A percentile compares a stretch with the other conserved stretches of the same genome.
Conservation (phyloP, 169 alveolate species). For the Plasmodium reichenowi region DNA sequence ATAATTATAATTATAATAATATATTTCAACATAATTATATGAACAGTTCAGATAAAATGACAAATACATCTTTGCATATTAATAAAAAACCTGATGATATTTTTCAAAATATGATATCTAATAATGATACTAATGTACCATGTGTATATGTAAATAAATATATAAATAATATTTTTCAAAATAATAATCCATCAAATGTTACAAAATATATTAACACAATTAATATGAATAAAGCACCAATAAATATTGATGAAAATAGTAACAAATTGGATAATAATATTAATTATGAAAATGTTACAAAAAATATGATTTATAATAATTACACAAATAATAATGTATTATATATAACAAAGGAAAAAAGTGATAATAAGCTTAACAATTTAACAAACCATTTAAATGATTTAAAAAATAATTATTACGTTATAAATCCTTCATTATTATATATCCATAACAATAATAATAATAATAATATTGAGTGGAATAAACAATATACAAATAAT, state of each 20-base stretch:
- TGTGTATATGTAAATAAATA: constrained; percentile 25
- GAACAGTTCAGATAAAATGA: constrained; percentile 26
- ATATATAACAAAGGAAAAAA: neutral
- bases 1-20: constrained; percentile 31
- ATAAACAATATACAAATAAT: constrained; percentile 23
- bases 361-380: neutral
- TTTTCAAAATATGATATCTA: neutral
- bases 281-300: neutral
- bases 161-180: constrained; percentile 42
- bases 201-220: neutral
- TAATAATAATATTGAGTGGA: neutral
- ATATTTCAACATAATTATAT: constrained; percentile 29
- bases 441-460: neutral
- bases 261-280: neutral
- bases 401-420: constrained; percentile 19
- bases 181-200: constrained; percentile 8
- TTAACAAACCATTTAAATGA: constrained; percentile 7
- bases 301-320: neutral
- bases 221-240: neutral
- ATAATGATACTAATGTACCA: constrained; percentile 30
- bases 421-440: constrained; percentile 1
- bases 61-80: constrained; percentile 8
- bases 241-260: constrained; percentile 7
- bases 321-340: too few species aligned
- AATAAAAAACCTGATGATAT: constrained; percentile 34